Conservation (phyloP, 83 land plant species). For the Picea abies region DNA sequence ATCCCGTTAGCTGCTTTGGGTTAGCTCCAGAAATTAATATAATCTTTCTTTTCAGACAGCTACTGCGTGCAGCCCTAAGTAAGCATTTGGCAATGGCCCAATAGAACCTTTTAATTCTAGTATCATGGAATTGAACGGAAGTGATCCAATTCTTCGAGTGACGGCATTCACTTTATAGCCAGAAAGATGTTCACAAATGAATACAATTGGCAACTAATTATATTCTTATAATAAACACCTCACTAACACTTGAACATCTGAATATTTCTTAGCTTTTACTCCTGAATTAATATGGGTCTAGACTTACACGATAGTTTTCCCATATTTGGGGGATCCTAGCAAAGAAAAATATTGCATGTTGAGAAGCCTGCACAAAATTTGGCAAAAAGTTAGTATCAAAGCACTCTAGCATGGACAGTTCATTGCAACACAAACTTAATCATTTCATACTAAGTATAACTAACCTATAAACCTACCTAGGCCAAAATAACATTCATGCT, state of each 20-base stretch:
- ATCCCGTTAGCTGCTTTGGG: no score
- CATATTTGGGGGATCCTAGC: conserved; percentile 90
- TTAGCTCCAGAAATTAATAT: no score
- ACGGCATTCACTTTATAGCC: neutral
- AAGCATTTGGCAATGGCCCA: neutral
- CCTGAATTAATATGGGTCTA: neutral
- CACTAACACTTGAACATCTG: neutral
- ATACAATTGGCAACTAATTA: neutral
- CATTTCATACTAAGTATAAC: neutral
- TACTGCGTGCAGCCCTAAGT: neutral
- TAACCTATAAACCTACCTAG: neutral
- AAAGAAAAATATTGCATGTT: conserved; percentile 85
- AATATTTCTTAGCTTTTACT: neutral
- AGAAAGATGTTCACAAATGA: neutral
- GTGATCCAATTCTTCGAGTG: neutral
- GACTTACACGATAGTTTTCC: conserved; percentile 68
- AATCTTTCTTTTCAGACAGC: no score
- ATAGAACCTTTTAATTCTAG: neutral
- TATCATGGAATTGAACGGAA: neutral
- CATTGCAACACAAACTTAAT: neutral
- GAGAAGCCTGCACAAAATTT: conserved; percentile 72
- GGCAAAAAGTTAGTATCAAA: neutral
- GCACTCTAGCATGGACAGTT: neutral
- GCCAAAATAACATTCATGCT: neutral
- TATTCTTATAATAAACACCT: neutral